Base-by-base conservation (phyloP, 768 basidiomycete species). In the Amylocystis lapponica region DNA sequence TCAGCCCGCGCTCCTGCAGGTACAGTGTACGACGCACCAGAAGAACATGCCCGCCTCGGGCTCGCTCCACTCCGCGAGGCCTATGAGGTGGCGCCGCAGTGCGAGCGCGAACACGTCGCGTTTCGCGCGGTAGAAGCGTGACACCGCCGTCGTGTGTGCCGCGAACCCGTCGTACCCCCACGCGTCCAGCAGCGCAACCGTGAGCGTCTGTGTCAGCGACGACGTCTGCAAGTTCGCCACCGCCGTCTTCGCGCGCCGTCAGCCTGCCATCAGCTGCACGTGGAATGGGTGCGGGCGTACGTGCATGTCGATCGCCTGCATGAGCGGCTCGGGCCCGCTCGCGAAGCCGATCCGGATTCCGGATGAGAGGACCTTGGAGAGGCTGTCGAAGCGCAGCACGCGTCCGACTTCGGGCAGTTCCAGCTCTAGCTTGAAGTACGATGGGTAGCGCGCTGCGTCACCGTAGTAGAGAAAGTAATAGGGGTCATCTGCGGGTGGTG, bases 41-140 rank as follows among this genome's bases (percentile, higher is more conserved):
- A 90, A 82, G 72, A 95, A 95, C 87, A 95, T 86, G 48, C 89
- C 86, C 16, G 86, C 79, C 49, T 83, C 79, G 3, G 87, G 89
- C 0, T 71, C 63, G 41, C 59, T 67, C 83, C 84, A 86, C 60
- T 83, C 76, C 17, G 81, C 91, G 27, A 94, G 68, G 2, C 82
- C 89, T 36, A 69, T 66, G 14, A 97, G 75, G 61, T 95, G 76
- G 56, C 74, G 76, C 57, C 76, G 70, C 70, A 93, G 79, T 40
- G 84, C 82, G 2, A 60, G 60, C 63, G 91, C 86, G 57, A 97
- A 95, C 16, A 82, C 70, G 53, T 91, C 82, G 42, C 89, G 72
- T 64, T 84, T 86, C 50, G 62, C 63, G 48, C 73, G 71, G 63
- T 91, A 90, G 63, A 90, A 89, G 12, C 66, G 63, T 12, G 88